phyloP scores from a whole-genome alignment of 192 early-diverging fungal genomes.

The Chytriomyces sp. region DNA sequence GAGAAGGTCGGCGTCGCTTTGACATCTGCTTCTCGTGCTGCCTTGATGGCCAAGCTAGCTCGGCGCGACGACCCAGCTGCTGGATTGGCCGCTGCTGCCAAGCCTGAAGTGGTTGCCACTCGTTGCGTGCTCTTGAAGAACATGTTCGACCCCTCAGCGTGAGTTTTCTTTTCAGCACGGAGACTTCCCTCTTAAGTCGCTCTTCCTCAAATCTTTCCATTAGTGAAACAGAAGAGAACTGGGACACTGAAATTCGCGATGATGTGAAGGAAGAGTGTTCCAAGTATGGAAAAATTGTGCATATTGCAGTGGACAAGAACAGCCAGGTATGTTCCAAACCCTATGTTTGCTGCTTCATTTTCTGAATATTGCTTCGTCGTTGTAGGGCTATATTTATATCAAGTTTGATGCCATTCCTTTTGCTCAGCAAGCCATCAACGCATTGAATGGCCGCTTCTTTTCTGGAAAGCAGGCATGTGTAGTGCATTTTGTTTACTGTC shows the following conservation, averaged over 20 bases:
- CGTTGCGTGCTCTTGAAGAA: slow-evolving; percentile 77
- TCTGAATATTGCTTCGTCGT: background rate
- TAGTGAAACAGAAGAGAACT: slow-evolving; percentile 79
- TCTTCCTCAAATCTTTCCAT: slow-evolving; percentile 13
- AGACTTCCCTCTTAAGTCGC: background rate
- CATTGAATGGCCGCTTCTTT: slow-evolving; percentile 87
- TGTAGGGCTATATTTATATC: slow-evolving; percentile 79
- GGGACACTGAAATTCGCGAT: slow-evolving; percentile 82
- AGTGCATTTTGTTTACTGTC: background rate
- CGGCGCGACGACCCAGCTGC: slow-evolving; percentile 34
- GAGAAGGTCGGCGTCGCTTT: slow-evolving; percentile 66
- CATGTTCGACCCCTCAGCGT: slow-evolving; percentile 86
- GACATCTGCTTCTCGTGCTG: slow-evolving; percentile 69
- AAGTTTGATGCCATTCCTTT: slow-evolving; percentile 73
- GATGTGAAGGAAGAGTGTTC: slow-evolving; percentile 84
- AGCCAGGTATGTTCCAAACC: background rate
- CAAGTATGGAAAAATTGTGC: slow-evolving; percentile 75
- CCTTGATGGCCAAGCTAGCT: slow-evolving; percentile 82
- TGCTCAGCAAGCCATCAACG: slow-evolving; percentile 67
- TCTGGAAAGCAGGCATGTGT: slow-evolving; percentile 72
- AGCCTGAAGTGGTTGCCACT: slow-evolving; percentile 59
- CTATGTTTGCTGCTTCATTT: background rate
- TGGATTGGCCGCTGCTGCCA: background rate
- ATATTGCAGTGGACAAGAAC: slow-evolving; percentile 72
- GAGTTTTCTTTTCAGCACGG: slow-evolving; percentile 38